Conservation (phyloP, 2,329 filamentous ascomycete species). For the Cladosporium sp. region DNA sequence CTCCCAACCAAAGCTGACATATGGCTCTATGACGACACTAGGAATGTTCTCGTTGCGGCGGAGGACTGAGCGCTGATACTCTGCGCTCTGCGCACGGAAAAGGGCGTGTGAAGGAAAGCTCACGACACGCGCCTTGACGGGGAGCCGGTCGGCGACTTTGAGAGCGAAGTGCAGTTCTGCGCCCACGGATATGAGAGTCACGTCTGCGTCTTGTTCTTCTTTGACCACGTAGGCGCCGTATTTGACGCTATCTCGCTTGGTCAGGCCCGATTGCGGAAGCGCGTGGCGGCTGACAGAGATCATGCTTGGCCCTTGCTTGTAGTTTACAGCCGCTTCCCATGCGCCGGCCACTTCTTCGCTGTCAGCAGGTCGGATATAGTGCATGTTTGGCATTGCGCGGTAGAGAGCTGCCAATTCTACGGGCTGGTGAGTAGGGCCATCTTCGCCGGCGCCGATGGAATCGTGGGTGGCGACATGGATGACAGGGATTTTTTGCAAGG, state of each 20-base stretch:
- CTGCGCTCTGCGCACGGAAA: constrained; percentile 44
- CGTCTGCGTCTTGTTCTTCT: constrained; percentile 35
- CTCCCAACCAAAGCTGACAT: constrained; percentile 56
- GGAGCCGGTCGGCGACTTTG: constrained; percentile 35
- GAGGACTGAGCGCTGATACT: constrained; percentile 47
- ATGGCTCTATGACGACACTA: constrained; percentile 57
- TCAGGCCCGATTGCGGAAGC: constrained; percentile 35
- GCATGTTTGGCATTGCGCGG: constrained; percentile 36
- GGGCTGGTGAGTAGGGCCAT: constrained; percentile 37
- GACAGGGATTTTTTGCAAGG: constrained; percentile 32
- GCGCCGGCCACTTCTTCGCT: constrained; percentile 39
- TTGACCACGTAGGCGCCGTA: constrained; percentile 41
- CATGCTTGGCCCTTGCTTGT: constrained; percentile 39
- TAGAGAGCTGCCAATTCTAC: constrained; percentile 35
- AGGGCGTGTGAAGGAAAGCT: constrained; percentile 49
- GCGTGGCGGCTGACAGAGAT: constrained; percentile 43
- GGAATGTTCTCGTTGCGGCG: constrained; percentile 34
- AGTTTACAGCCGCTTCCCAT: constrained; percentile 37
- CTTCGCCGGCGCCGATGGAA: constrained; percentile 34
- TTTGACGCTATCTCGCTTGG: constrained; percentile 35
- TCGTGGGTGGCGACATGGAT: constrained; percentile 39
- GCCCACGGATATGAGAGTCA: constrained; percentile 50
- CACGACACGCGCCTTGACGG: constrained; percentile 44
- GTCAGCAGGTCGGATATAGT: constrained; percentile 36
- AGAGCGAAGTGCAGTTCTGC: constrained; percentile 48